A percentile compares a stretch with the other conserved stretches of the same genome.
phyloP scores from a whole-genome alignment of 352 stramenopile genomes.

The Globisporangium middletonii region DNA sequence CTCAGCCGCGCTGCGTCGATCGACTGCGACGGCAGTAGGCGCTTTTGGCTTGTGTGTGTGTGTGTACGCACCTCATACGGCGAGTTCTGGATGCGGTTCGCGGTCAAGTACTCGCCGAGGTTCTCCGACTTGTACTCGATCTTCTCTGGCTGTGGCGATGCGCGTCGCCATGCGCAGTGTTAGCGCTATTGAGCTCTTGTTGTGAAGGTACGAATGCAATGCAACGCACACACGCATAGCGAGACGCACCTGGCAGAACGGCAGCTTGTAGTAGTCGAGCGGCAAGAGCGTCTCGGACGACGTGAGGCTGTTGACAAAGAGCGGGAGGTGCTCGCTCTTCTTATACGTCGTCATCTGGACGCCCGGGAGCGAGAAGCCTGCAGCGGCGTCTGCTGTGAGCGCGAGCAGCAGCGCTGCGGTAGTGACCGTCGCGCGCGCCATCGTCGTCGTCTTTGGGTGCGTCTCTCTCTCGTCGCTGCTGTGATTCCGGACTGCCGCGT shows the following conservation, averaged over 20 bases:
- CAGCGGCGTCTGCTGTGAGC: conserved; percentile 9
- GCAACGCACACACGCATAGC: not conserved
- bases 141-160: conserved; percentile 52
- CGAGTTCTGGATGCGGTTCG: conserved; percentile 98
- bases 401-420: conserved; percentile 7
- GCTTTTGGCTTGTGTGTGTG: too few species aligned
- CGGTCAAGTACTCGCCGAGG: conserved; percentile 97
- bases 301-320: conserved; percentile 95
- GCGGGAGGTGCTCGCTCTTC: conserved; percentile 73
- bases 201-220: not conserved
- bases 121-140: conserved; percentile 98
- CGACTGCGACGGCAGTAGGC: not conserved
- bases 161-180: not conserved
- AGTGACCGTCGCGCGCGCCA: not conserved
- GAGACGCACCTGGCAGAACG: conserved; percentile 88
- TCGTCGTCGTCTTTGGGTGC: too few species aligned
- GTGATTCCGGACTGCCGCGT: too few species aligned
- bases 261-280: conserved; percentile 97
- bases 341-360: conserved; percentile 89
- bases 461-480: not conserved
- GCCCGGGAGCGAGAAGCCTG: conserved; percentile 69
- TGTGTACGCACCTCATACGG: conserved; percentile 79
- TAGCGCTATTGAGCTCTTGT: not conserved
- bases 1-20: not conserved
- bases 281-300: conserved; percentile 94